Evolutionary conservation across 2,329 filamentous ascomycete species (phyloP).

Genomic region (Colletotrichum higginsianum): DNA sequence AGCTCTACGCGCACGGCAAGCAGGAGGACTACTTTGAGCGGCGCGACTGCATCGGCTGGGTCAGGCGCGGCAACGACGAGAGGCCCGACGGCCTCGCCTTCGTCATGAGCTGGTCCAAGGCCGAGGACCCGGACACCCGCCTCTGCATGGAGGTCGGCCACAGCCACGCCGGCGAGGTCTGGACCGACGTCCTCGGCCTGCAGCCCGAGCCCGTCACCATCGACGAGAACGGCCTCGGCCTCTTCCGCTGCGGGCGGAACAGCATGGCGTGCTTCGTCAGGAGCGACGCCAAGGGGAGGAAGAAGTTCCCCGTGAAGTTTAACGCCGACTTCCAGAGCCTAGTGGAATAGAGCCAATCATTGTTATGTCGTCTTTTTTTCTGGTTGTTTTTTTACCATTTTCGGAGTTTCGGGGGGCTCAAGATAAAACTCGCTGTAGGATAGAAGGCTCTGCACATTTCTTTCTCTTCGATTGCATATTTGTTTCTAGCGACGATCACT

Average conservation of each 20-base stretch:
- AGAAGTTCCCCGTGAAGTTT: slow-evolving; percentile 26
- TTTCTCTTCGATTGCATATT: neutral
- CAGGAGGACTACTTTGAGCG: slow-evolving; percentile 35
- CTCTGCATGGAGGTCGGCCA: slow-evolving; percentile 31
- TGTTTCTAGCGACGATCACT: neutral
- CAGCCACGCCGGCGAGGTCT: slow-evolving; percentile 22
- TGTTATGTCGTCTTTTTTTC: too few species aligned
- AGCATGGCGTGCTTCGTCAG: slow-evolving; percentile 36
- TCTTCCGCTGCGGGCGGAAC: slow-evolving; percentile 22
- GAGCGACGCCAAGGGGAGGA: slow-evolving; percentile 29
- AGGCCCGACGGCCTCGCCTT: slow-evolving; percentile 25
- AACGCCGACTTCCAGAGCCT: slow-evolving; percentile 26
- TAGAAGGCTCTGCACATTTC: neutral
- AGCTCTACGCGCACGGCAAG: slow-evolving; percentile 31
- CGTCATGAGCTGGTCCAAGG: slow-evolving; percentile 32
- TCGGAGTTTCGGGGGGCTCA: too few species aligned
- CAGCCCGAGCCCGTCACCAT: slow-evolving; percentile 17
- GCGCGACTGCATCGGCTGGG: slow-evolving; percentile 33
- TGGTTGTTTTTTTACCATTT: too few species aligned
- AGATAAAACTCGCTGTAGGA: neutral
- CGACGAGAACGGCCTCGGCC: slow-evolving; percentile 22
- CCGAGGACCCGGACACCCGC: slow-evolving; percentile 16
- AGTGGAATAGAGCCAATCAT: neutral
- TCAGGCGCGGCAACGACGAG: slow-evolving; percentile 28
- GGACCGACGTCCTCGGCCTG: slow-evolving; percentile 29